Percentiles rank a stretch among this genome's conserved stretches.
Evolutionary conservation across 805 yeast species (phyloP).

Genomic region (Scheffersomyces lignosus): DNA sequence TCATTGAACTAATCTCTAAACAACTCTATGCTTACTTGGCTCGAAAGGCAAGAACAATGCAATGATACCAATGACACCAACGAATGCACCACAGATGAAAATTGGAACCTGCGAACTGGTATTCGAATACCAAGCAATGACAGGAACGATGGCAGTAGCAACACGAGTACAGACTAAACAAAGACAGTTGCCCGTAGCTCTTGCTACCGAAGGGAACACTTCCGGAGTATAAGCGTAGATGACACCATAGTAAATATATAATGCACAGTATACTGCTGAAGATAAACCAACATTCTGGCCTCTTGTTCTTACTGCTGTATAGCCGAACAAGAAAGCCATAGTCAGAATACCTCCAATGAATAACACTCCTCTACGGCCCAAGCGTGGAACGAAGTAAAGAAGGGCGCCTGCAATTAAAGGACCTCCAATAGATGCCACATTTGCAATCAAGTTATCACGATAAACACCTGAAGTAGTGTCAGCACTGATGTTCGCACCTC

Average conservation of each 20-base stretch:
- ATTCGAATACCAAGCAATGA: constrained; percentile 33
- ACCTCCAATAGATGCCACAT: constrained; percentile 49
- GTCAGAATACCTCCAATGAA: constrained; percentile 17
- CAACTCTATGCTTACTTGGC: constrained; percentile 30
- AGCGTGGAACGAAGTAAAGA: constrained; percentile 11
- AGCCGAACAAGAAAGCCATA: constrained; percentile 22
- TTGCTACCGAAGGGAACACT: constrained; percentile 33
- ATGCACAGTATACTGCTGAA: constrained; percentile 16
- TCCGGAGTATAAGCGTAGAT: constrained; percentile 38
- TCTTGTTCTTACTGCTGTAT: constrained; percentile 17
- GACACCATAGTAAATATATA: constrained; percentile 26
- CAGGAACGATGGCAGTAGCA: constrained; percentile 31
- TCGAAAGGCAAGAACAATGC: constrained; percentile 37
- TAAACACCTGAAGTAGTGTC: constrained; percentile 38
- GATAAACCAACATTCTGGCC: constrained; percentile 18
- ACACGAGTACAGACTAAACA: constrained; percentile 31
- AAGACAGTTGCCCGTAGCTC: constrained; percentile 38
- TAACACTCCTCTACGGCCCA: constrained; percentile 20
- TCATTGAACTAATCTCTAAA: too few relatives aligned
- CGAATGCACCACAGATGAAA: constrained; percentile 36
- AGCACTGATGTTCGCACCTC: constrained; percentile 51
- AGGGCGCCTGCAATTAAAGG: constrained; percentile 52
- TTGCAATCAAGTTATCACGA: constrained; percentile 50
- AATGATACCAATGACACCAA: constrained; percentile 30
- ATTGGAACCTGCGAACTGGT: constrained; percentile 30